These are phyloP conservation scores for Cicer chorassanicum DNA, from an alignment of 306 rosid genomes.

Conservation along the genomic window DNA sequence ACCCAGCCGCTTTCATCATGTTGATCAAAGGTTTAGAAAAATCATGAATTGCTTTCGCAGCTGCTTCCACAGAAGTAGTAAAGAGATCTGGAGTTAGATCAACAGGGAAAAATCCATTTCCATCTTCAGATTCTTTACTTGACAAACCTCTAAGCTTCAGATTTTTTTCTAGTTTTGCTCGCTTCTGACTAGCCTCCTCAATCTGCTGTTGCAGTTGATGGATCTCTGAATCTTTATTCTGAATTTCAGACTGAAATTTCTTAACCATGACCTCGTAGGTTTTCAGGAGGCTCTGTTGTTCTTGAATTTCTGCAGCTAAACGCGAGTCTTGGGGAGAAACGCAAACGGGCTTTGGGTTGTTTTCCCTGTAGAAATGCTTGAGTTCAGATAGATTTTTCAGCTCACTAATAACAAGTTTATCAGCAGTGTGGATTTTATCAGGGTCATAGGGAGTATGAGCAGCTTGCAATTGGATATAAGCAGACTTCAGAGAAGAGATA, in stretches of 20 bases:
- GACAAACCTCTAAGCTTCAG: slow-evolving; percentile 94
- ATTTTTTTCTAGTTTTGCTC: slow-evolving; percentile 85
- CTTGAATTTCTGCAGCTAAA: slow-evolving; percentile 99
- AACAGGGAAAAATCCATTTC: slow-evolving; percentile 69
- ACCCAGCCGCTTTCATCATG: slow-evolving; percentile 99
- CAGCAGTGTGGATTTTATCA: slow-evolving; percentile 91
- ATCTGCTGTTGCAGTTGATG: slow-evolving; percentile 87
- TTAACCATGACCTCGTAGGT: slow-evolving; percentile 99
- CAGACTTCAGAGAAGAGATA: slow-evolving; percentile 85
- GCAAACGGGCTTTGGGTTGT: slow-evolving; percentile 91
- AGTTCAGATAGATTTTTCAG: slow-evolving; percentile 91
- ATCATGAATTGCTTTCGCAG: slow-evolving; percentile 91
- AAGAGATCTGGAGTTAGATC: slow-evolving; percentile 92
- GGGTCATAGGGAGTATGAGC: slow-evolving; percentile 99
- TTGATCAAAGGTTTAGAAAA: slow-evolving; percentile 96
- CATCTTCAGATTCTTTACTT: slow-evolving; percentile 81
- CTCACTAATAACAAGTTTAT: slow-evolving; percentile 89
- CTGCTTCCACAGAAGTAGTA: slow-evolving; percentile 76
- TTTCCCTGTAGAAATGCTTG: slow-evolving; percentile 95
- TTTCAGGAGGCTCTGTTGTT: slow-evolving; percentile 92
- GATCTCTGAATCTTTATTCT: slow-evolving; percentile 94
- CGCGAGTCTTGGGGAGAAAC: slow-evolving; percentile 97
- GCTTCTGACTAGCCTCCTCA: slow-evolving; percentile 90
- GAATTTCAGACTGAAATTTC: slow-evolving; percentile 98
- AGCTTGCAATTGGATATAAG: slow-evolving; percentile 94